These are phyloP conservation scores for Colletotrichum sp. DNA, from an alignment of 2,329 filamentous ascomycete genomes.

Conservation along the genomic window DNA sequence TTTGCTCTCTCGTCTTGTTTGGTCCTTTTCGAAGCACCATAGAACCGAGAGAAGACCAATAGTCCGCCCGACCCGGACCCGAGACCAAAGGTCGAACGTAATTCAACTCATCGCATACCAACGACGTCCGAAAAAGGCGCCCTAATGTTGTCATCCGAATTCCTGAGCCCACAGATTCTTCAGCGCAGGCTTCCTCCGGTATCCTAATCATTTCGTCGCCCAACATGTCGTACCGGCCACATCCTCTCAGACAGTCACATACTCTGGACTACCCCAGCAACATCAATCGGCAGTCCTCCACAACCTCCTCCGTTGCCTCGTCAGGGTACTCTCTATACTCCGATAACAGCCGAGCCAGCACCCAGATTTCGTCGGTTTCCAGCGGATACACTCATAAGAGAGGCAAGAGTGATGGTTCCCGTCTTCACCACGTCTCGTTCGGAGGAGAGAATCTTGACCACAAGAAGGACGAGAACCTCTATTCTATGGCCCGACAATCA, in stretches of 20 bases:
- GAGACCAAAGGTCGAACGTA: constrained; percentile 2
- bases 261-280: constrained; percentile 51
- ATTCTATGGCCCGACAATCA: constrained; percentile 76
- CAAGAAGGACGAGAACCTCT: constrained; percentile 60
- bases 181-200: constrained; percentile 27
- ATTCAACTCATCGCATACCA: constrained; percentile 3
- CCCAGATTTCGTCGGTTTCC: constrained; percentile 75
- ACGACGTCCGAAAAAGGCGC: constrained; percentile 17
- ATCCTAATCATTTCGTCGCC: constrained; percentile 22
- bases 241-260: constrained; percentile 63
- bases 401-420: constrained; percentile 75
- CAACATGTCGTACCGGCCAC: constrained; percentile 62
- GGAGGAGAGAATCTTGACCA: constrained; percentile 30
- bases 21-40: background rate
- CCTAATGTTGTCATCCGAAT: constrained; percentile 32
- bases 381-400: constrained; percentile 73
- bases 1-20: background rate
- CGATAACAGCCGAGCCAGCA: constrained; percentile 69
- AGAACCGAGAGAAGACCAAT: background rate
- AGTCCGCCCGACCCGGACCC: background rate
- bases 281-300: constrained; percentile 69
- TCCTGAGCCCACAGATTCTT: constrained; percentile 24
- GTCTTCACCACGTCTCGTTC: constrained; percentile 44
- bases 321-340: constrained; percentile 69
- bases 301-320: constrained; percentile 73